Evolutionary conservation across 495 filamentous ascomycete genomes (phyloP), one percentile per base, ranked within the genome.

Genomic region (Aspergillus olivimuriae): DNA sequence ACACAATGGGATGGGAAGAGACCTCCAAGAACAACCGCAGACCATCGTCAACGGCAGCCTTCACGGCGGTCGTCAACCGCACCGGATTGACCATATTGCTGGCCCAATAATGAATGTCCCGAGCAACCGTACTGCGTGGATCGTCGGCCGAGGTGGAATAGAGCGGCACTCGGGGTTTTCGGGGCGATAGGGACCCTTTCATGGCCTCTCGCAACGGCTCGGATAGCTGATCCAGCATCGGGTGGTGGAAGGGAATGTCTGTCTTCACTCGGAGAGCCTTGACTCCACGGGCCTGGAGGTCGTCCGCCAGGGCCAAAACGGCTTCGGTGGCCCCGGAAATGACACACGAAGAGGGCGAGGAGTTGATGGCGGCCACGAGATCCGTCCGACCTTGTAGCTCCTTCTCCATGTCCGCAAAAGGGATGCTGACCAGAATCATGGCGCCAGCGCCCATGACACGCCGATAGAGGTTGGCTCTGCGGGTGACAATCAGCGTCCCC

Each of bases 381-480:
- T 65, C 52, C 1, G n/a, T 12, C 7, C 47, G 34, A 3, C 33
- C 49, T 20, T 19, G 32, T 9, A 62, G 58, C 28, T 53, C 45
- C 4, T 44, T 33, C 10, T 12, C n/a, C 2, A 60, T 43, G 23
- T 68, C 72, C 59, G 17, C 66, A 57, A 59, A 74, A 58, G 68
- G 72, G 67, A 4, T 18, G 35, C 56, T 60, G 2, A 78, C 74
- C 1, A 80, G 58, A 12, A 72, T 57, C 66, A 82, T 79, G 21
- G 68, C 73, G 0, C 69, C 61, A 17, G 72, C 59, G 14, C 78
- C 76, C 47, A 55, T 65, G 14, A 73, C 58, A 11, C 50, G 15
- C 1, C 51, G 46, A 34, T 70, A 73, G 10, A 73, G 48, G 4
- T 42, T 41, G 0, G 68, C 61, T 22, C 69, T 48, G 9, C 52